Percentiles rank a stretch among this genome's conserved stretches.
These are phyloP conservation scores for Pyrenula aspistea DNA, from an alignment of 495 filamentous ascomycete species.

Conservation along the genomic window DNA sequence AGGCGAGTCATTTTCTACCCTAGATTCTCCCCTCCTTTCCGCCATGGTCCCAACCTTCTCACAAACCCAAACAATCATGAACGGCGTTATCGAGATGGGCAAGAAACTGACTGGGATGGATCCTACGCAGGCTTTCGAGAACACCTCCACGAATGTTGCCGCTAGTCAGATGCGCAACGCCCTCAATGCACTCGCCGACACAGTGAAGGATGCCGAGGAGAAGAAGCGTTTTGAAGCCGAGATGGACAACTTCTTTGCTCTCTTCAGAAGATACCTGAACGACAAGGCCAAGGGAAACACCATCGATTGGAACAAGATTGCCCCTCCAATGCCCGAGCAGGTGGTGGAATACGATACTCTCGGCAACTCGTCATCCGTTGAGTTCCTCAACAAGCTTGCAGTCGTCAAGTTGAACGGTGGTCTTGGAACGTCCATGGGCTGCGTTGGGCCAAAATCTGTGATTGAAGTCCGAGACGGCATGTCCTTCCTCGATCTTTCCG, in stretches of 20 bases:
- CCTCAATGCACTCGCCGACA: slow-evolving; percentile 83
- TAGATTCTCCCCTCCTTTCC: neutral
- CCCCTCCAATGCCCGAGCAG: slow-evolving; percentile 78
- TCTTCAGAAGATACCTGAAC: slow-evolving; percentile 95
- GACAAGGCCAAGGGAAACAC: slow-evolving; percentile 97
- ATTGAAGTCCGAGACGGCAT: slow-evolving; percentile 99
- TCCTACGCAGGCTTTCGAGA: slow-evolving; percentile 77
- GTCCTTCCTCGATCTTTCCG: slow-evolving; percentile 98
- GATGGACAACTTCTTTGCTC: slow-evolving; percentile 99
- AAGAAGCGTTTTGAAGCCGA: slow-evolving; percentile 96
- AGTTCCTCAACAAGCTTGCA: slow-evolving; percentile 92
- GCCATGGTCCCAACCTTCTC: neutral
- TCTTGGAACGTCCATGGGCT: slow-evolving; percentile 99
- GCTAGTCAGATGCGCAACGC: slow-evolving; percentile 98
- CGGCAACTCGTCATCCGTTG: slow-evolving; percentile 72
- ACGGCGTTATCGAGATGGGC: neutral
- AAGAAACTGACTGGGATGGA: neutral
- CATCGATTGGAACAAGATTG: slow-evolving; percentile 92
- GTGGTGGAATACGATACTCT: slow-evolving; percentile 89
- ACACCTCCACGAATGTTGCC: slow-evolving; percentile 94
- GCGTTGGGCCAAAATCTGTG: slow-evolving; percentile 97
- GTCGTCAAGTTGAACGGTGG: slow-evolving; percentile 99
- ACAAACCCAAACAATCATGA: neutral
- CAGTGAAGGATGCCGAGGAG: slow-evolving; percentile 64
- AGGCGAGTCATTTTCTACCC: neutral